Percentiles rank a stretch among this genome's conserved stretches.
Conservation (phyloP, 2,329 filamentous ascomycete species). For the Colletotrichum horii region DNA sequence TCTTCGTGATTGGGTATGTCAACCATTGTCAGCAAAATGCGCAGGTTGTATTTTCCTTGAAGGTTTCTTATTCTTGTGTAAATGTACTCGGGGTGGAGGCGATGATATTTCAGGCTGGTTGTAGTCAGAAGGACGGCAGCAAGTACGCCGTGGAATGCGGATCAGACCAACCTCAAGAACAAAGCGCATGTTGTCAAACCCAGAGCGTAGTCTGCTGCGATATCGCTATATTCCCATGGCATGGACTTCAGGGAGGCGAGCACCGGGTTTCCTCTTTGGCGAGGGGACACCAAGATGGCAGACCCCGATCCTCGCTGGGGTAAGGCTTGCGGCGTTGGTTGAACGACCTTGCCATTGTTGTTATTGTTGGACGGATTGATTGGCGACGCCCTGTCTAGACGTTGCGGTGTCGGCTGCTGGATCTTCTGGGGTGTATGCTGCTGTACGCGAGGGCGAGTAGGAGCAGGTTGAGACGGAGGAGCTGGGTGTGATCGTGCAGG, state of each 20-base stretch:
- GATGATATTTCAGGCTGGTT: constrained; percentile 86
- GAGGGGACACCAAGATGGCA: constrained; percentile 85
- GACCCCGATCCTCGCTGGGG: constrained; percentile 69
- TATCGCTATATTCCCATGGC: constrained; percentile 96
- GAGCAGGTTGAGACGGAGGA: constrained; percentile 24
- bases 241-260: constrained; percentile 81
- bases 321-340: constrained; percentile 88
- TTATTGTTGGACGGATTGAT: constrained; percentile 38
- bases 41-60: constrained; percentile 84
- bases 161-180: constrained; percentile 68
- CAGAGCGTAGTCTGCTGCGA: constrained; percentile 91
- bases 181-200: constrained; percentile 88
- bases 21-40: constrained; percentile 87
- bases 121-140: neutral
- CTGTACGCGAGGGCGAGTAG: constrained; percentile 33
- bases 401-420: constrained; percentile 58
- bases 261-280: constrained; percentile 95
- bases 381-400: constrained; percentile 57
- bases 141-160: neutral
- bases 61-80: constrained; percentile 89
- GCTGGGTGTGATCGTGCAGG: constrained; percentile 24
- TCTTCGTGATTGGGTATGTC: constrained; percentile 97
- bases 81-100: constrained; percentile 96
- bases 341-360: constrained; percentile 67
- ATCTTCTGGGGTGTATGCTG: constrained; percentile 42